Conservation (phyloP, 2,329 filamentous ascomycete genomes). For the Corinectria fuckeliana region DNA sequence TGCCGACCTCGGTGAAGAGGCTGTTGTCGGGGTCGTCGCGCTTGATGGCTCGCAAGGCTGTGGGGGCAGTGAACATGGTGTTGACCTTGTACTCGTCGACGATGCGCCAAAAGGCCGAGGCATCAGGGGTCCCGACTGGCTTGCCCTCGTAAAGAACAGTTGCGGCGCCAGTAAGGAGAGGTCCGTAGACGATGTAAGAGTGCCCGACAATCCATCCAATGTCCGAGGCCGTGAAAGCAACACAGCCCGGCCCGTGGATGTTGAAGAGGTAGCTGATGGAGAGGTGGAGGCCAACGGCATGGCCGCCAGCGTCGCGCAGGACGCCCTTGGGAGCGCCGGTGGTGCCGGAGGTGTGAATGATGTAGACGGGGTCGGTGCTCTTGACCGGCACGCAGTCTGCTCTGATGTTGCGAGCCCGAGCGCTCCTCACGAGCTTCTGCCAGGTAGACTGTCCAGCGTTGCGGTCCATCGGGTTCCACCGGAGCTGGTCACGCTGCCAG, state of each 20-base stretch:
- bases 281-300: slow-evolving; percentile 83
- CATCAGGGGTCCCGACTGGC: slow-evolving; percentile 86
- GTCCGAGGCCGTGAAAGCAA: slow-evolving; percentile 76
- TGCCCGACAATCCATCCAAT: slow-evolving; percentile 80
- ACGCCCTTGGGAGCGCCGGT: slow-evolving; percentile 86
- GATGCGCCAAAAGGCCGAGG: slow-evolving; percentile 87
- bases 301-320: slow-evolving; percentile 80
- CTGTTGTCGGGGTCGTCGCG: slow-evolving; percentile 81
- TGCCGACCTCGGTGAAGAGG: slow-evolving; percentile 67
- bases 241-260: slow-evolving; percentile 82
- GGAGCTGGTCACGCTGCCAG: slow-evolving; percentile 81
- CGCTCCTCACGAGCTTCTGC: slow-evolving; percentile 77
- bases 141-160: slow-evolving; percentile 95
- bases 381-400: slow-evolving; percentile 79
- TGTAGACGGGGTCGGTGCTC: slow-evolving; percentile 82
- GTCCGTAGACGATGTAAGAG: slow-evolving; percentile 88
- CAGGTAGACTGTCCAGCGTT: slow-evolving; percentile 77
- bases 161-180: slow-evolving; percentile 82
- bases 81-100: slow-evolving; percentile 86
- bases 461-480: slow-evolving; percentile 75
- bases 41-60: slow-evolving; percentile 83
- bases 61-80: slow-evolving; percentile 85
- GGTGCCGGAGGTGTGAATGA: slow-evolving; percentile 88
- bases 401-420: slow-evolving; percentile 68
- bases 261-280: slow-evolving; percentile 85